These are phyloP conservation scores for Gyrodon lividus DNA, from an alignment of 768 basidiomycete genomes.

Conservation along the genomic window DNA sequence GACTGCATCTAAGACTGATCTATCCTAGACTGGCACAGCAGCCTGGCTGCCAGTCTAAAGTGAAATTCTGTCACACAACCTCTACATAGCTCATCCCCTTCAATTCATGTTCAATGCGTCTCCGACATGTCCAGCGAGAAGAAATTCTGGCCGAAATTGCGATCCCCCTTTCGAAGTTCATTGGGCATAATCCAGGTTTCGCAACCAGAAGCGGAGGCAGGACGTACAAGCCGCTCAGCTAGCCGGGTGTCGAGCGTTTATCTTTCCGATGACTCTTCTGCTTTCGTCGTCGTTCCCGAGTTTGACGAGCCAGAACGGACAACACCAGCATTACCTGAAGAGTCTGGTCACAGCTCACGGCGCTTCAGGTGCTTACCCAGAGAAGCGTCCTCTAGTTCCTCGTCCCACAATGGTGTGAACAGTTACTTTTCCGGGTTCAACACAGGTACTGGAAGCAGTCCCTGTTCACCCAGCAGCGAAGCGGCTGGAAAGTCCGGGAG, in stretches of 20 bases:
- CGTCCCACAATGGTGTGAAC: background rate
- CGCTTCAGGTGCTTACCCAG: background rate
- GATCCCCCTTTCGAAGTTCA: constrained; percentile 20
- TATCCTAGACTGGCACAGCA: background rate
- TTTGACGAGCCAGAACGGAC: constrained; percentile 16
- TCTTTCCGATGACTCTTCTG: constrained; percentile 15
- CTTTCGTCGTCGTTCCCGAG: constrained; percentile 25
- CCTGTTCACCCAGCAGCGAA: background rate
- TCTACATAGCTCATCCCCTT: background rate
- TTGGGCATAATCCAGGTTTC: background rate
- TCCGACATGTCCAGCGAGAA: constrained; percentile 27
- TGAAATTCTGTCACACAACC: background rate
- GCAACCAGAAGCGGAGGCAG: constrained; percentile 2
- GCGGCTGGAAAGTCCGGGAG: background rate
- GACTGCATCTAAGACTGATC: too few species aligned
- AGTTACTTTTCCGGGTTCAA: background rate
- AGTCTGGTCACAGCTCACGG: background rate
- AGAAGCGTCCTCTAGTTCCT: background rate
- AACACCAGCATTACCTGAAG: background rate
- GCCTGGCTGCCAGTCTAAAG: background rate
- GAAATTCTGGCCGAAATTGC: constrained; percentile 22
- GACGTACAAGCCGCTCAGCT: constrained; percentile 6
- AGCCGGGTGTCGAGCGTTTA: constrained; percentile 21
- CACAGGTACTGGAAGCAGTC: background rate
- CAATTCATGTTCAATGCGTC: constrained; percentile 8